Percentiles rank a stretch among this genome's conserved stretches.
Conservation (phyloP, 331 rosid genomes). For the Rosa hybrid region DNA sequence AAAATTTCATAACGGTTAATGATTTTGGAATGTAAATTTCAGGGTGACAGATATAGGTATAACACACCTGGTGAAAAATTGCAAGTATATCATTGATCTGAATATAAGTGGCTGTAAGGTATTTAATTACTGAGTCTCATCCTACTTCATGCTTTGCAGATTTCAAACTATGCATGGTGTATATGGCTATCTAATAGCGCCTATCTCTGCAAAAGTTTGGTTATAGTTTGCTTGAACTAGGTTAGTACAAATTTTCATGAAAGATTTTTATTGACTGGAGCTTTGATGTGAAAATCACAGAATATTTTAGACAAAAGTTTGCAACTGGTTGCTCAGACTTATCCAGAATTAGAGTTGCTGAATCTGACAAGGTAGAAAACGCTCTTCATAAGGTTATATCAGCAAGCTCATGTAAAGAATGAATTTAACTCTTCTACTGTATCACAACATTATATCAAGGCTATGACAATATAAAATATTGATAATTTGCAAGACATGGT, state of each 20-base stretch:
- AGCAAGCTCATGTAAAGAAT: background rate
- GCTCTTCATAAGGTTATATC: background rate
- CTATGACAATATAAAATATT: background rate
- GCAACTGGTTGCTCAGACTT: constrained; percentile 61
- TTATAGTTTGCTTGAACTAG: background rate
- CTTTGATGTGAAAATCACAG: constrained; percentile 52
- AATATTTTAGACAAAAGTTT: constrained; percentile 57
- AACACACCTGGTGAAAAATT: constrained; percentile 49
- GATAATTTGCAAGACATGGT: background rate
- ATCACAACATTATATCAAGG: background rate
- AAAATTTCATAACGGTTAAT: constrained; percentile 5
- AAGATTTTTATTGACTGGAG: constrained; percentile 22
- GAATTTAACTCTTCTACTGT: background rate
- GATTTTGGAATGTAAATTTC: constrained; percentile 31
- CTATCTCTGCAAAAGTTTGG: background rate
- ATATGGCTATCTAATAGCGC: background rate
- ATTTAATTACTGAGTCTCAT: constrained; percentile 27
- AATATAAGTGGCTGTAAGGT: constrained; percentile 96
- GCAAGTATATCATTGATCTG: constrained; percentile 63
- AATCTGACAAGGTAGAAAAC: constrained; percentile 73
- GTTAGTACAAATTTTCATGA: constrained; percentile 12
- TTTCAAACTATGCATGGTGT: background rate
- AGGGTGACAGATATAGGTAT: constrained; percentile 70
- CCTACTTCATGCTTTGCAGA: constrained; percentile 12
- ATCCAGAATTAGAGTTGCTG: constrained; percentile 53